Conservation (phyloP, 1,139 yeast genomes). For the Zygoascus hellenicus region DNA sequence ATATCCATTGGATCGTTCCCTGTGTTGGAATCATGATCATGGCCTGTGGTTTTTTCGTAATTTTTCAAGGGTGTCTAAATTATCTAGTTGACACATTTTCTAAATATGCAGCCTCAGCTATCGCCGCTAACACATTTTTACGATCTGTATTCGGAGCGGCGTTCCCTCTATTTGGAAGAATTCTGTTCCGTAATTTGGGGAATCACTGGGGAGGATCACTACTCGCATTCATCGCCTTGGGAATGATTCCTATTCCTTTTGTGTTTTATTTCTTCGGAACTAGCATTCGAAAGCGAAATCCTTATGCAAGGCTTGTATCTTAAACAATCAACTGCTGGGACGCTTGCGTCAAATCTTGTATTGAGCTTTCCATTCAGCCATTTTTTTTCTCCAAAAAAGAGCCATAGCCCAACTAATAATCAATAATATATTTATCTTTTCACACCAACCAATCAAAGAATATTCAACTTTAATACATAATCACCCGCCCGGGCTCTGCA, state of each 20-base stretch:
- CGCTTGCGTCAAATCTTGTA: too few relatives aligned
- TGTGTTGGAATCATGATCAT: slow-evolving; percentile 57
- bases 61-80: slow-evolving; percentile 51
- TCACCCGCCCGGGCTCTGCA: too few relatives aligned
- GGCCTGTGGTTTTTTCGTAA: slow-evolving; percentile 57
- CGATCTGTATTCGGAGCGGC: slow-evolving; percentile 67
- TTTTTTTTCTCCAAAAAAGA: too few relatives aligned
- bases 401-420: too few relatives aligned
- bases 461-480: too few relatives aligned
- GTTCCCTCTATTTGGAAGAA: slow-evolving; percentile 67
- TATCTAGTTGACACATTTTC: slow-evolving; percentile 62
- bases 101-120: slow-evolving; percentile 66
- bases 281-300: slow-evolving; percentile 49
- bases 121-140: slow-evolving; percentile 71
- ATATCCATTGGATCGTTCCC: slow-evolving; percentile 74
- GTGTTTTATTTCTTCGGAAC: slow-evolving; percentile 55
- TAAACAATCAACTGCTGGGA: background rate
- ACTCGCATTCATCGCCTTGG: slow-evolving; percentile 50
- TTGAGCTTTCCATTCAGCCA: too few relatives aligned
- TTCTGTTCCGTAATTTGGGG: slow-evolving; percentile 51
- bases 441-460: too few relatives aligned
- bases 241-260: slow-evolving; percentile 63
- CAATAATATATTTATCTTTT: too few relatives aligned
- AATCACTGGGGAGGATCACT: slow-evolving; percentile 58
- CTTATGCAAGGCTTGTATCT: slow-evolving; percentile 33